Base-by-base conservation (phyloP, 495 filamentous ascomycete species). In the Glonium stellatum region DNA sequence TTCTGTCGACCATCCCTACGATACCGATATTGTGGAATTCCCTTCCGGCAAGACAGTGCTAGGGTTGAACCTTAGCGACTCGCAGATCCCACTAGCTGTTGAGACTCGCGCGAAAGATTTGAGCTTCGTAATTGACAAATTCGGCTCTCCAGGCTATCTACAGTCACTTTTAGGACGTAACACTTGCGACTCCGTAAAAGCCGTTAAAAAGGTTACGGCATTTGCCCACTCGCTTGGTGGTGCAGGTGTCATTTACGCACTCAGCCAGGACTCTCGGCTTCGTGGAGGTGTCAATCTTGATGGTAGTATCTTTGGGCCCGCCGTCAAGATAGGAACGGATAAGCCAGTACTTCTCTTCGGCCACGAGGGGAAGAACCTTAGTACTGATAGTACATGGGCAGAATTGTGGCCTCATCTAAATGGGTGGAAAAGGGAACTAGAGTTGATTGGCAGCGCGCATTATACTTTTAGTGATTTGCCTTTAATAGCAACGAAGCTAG, bases 281-380 rank as follows among this genome's bases (percentile, higher is more conserved):
- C 15, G 13, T 8, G 44, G 44, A 18, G 44, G 18, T 15, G 6
- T 54, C 11, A 54, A 54, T 34, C 6, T 54, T 19, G 52, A 54
- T 54, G 52, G 52, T 19, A 35, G 27, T n/a, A 21, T 54, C 12
- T 54, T 54, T 37, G 52, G 52, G 0, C 27, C 52, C 12, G 52
- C 36, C 6, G 22, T 54, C 5, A n/a, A 34, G 10, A 34, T 34
- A 21, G 12, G 23, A 12, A 34, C 36, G 27, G 21, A 54, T 4
- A 34, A 37, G n/a, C 52, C 52, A 12, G 27, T 54, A 9, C 27
- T 54, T 34, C 52, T 54, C n/a, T 19, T 54, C n/a, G 52, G 52
- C n/a, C 52, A 54, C 25, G 52, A 54, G 15, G 36, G 36, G 1
- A 54, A 54, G 52, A 54, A 34, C 12, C 52, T 21, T 6, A 37